A percentile compares a stretch with the other conserved stretches of the same genome.
Evolutionary conservation across 768 basidiomycete species (phyloP).

Genomic region (Mycena polygramma): DNA sequence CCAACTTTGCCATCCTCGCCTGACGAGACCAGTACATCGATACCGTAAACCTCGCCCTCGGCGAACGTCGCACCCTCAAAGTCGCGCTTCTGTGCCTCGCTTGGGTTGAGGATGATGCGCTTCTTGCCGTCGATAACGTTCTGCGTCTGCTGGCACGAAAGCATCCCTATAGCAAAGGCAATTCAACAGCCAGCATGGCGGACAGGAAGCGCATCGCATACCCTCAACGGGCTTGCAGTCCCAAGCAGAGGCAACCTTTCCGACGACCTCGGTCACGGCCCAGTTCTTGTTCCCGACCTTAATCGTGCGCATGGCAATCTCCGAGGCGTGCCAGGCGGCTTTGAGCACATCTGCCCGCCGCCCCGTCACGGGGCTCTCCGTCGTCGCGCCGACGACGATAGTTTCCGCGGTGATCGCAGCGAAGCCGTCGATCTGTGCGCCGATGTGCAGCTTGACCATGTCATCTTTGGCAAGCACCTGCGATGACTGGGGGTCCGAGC

Average conservation of each 20-base stretch:
- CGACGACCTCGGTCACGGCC: constrained; percentile 90
- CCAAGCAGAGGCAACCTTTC: constrained; percentile 77
- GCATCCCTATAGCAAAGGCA: constrained; percentile 73
- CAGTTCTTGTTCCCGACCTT: constrained; percentile 97
- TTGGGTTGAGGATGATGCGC: constrained; percentile 92
- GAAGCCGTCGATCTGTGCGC: constrained; percentile 98
- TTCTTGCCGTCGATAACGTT: constrained; percentile 98
- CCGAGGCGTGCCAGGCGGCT: constrained; percentile 94
- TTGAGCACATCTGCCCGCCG: constrained; percentile 91
- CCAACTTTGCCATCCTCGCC: constrained; percentile 91
- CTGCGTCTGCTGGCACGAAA: constrained; percentile 94
- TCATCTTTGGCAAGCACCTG: constrained; percentile 85
- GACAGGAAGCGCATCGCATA: constrained; percentile 43
- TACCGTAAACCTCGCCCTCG: constrained; percentile 95
- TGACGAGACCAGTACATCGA: constrained; percentile 91
- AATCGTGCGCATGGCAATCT: constrained; percentile 90
- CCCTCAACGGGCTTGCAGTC: constrained; percentile 97
- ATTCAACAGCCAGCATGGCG: neutral
- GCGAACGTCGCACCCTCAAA: constrained; percentile 89
- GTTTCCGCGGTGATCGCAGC: constrained; percentile 96
- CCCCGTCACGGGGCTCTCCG: constrained; percentile 82
- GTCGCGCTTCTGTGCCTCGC: constrained; percentile 85
- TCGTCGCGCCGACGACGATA: constrained; percentile 85
- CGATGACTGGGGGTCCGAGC: constrained; percentile 80
- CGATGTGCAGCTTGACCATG: constrained; percentile 95